Conservation (phyloP, 139 green algal species). For the Tetraselmis striata region DNA sequence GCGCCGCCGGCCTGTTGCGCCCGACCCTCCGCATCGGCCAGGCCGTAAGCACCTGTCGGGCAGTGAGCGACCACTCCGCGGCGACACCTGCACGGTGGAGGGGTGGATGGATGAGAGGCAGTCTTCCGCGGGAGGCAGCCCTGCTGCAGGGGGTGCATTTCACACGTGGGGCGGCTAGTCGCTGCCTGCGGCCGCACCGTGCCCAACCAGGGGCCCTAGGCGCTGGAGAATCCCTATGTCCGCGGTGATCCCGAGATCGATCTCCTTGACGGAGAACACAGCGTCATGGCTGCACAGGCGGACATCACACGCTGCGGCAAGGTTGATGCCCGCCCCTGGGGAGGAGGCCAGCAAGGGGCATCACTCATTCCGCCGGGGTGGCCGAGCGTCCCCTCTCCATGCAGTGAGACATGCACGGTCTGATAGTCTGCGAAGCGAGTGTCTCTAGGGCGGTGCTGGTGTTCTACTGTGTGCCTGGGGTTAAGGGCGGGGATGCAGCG, state of each 20-base stretch:
- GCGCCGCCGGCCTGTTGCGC: too few species aligned
- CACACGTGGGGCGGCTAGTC: too few species aligned
- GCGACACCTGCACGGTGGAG: not conserved
- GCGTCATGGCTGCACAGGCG: conserved; percentile 58
- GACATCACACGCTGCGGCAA: conserved; percentile 81
- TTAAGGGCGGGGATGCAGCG: too few species aligned
- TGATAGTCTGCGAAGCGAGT: too few species aligned
- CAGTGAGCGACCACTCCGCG: not conserved
- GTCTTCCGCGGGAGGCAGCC: too few species aligned
- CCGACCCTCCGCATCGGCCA: not conserved
- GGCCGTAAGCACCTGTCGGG: not conserved
- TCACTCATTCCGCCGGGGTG: not conserved
- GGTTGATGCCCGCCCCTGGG: conserved; percentile 80
- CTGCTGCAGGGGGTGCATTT: too few species aligned
- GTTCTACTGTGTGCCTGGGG: too few species aligned
- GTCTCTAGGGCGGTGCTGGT: too few species aligned
- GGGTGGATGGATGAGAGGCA: too few species aligned
- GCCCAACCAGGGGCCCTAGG: conserved; percentile 73
- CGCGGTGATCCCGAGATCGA: conserved; percentile 81
- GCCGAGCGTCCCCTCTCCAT: not conserved
- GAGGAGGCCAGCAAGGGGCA: conserved; percentile 54
- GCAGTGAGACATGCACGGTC: not conserved
- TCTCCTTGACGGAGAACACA: conserved; percentile 87
- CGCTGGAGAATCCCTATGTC: conserved; percentile 87
- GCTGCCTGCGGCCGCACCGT: conserved; percentile 43